Evolutionary conservation across 1,284 basidiomycete species (phyloP).

Genomic region (Rhodotorula sp.): DNA sequence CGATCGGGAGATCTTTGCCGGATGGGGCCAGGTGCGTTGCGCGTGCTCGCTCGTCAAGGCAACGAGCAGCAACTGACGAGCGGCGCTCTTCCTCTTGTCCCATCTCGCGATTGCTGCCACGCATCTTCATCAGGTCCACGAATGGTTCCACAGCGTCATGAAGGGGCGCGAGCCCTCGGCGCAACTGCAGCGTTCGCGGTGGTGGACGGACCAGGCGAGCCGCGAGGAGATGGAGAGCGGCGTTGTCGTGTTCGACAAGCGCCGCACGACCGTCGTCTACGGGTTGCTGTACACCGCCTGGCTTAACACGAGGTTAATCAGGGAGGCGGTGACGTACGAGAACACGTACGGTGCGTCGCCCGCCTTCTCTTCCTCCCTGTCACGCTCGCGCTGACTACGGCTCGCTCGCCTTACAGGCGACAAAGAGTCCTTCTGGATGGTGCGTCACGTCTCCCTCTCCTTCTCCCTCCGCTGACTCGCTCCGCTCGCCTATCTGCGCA

Average conservation of each 20-base stretch:
- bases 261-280: constrained; percentile 13
- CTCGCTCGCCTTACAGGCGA: constrained; percentile 11
- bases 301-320: constrained; percentile 30
- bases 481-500: no score
- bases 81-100: not conserved
- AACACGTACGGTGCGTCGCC: constrained; percentile 26
- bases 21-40: constrained; percentile 32
- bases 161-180: constrained; percentile 27
- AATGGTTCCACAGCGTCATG: constrained; percentile 40
- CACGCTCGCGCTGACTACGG: not conserved
- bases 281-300: constrained; percentile 30
- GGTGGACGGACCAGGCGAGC: constrained; percentile 30
- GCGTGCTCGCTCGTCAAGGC: no score
- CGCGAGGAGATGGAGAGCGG: constrained; percentile 44
- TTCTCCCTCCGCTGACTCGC: not conserved
- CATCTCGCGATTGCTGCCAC: no score
- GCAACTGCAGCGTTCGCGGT: constrained; percentile 29
- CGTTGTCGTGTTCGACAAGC: constrained; percentile 41
- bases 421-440: constrained; percentile 43
- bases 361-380: not conserved
- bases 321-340: constrained; percentile 38
- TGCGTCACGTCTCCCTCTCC: not conserved
- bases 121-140: constrained; percentile 18
- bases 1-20: constrained; percentile 42
- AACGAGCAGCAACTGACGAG: not conserved